Evolutionary conservation across 192 early-diverging fungal genomes (phyloP).

Genomic region (Funneliformis mosseae): DNA sequence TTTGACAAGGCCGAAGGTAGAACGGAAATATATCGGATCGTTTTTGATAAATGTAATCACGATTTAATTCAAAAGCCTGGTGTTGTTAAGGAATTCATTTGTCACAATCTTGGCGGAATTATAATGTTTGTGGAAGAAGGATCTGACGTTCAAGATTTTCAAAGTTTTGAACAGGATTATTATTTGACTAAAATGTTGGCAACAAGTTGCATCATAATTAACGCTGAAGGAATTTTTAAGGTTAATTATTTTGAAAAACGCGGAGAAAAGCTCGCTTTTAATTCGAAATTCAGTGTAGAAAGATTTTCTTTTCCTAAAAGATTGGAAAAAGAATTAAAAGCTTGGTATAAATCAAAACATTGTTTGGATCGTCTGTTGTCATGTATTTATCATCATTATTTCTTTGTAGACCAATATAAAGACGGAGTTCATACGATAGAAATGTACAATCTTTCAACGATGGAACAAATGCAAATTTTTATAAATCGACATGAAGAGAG

Average conservation of each 20-base stretch:
- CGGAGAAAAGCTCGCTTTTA: neutral
- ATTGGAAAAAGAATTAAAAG: neutral
- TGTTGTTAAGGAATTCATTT: neutral
- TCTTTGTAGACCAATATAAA: conserved; percentile 1
- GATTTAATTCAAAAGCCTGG: neutral
- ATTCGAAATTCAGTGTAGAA: neutral
- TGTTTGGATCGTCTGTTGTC: neutral
- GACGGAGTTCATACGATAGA: neutral
- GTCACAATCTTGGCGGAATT: neutral
- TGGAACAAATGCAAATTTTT: neutral
- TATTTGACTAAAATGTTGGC: neutral
- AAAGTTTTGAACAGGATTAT: neutral
- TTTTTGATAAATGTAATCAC: neutral
- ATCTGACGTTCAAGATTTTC: neutral
- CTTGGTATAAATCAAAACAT: neutral
- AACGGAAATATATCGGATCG: neutral
- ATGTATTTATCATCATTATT: conserved; percentile 8
- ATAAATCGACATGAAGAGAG: neutral
- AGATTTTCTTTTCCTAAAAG: neutral
- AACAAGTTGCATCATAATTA: neutral
- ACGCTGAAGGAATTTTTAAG: neutral
- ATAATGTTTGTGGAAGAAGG: neutral
- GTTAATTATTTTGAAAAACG: neutral
- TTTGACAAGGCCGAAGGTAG: neutral
- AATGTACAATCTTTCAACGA: neutral